A percentile compares a stretch with the other conserved stretches of the same genome.
phyloP scores from a whole-genome alignment of 2,329 filamentous ascomycete genomes.

The Alternaria triticina region DNA sequence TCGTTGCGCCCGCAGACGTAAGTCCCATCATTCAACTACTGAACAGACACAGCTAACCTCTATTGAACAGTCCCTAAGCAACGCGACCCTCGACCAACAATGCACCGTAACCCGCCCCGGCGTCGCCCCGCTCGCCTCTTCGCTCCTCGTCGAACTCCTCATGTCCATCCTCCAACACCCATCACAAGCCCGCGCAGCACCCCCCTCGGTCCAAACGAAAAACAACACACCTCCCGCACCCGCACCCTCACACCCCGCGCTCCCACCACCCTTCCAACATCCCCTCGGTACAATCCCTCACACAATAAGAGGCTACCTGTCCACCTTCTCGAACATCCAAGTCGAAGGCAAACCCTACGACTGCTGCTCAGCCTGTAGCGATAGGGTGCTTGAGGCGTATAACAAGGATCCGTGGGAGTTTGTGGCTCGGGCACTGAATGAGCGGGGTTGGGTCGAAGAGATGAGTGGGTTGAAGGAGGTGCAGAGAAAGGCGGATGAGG shows the following conservation, averaged over 20 bases:
- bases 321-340: slow-evolving; percentile 74
- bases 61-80: slow-evolving; percentile 76
- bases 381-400: slow-evolving; percentile 72
- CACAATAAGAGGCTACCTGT: slow-evolving; percentile 78
- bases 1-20: slow-evolving; percentile 91
- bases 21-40: no score
- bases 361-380: slow-evolving; percentile 80
- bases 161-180: slow-evolving; percentile 81
- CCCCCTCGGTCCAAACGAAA: slow-evolving; percentile 11
- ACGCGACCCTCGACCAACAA: slow-evolving; percentile 95
- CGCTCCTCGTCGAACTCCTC: slow-evolving; percentile 86
- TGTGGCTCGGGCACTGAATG: slow-evolving; percentile 73
- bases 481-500: slow-evolving; percentile 56
- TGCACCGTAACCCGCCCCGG: slow-evolving; percentile 96
- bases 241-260: slow-evolving; percentile 27
- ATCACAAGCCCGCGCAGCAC: slow-evolving; percentile 42
- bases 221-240: slow-evolving; percentile 12
- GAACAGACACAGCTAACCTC: neutral
- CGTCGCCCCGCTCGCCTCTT: slow-evolving; percentile 89
- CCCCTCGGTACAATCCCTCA: slow-evolving; percentile 78
- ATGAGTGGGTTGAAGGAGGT: slow-evolving; percentile 70
- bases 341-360: slow-evolving; percentile 79
- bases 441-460: slow-evolving; percentile 80
- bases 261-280: slow-evolving; percentile 54
- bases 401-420: slow-evolving; percentile 75